Evolutionary conservation across 345 rosid species (phyloP).

Genomic region (Moricandia moricandioides): DNA sequence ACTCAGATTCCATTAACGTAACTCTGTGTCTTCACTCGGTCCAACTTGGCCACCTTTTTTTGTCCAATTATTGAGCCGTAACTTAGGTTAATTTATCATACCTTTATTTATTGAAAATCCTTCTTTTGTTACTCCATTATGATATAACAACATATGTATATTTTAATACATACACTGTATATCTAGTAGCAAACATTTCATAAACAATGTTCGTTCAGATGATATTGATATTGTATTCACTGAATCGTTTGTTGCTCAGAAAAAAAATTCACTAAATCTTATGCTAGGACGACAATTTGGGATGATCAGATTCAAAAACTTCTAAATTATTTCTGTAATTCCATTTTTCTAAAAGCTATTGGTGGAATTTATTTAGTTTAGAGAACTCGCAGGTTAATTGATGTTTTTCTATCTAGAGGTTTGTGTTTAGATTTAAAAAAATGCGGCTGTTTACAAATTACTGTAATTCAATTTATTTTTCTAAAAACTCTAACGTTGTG

Average conservation of each 20-base stretch:
- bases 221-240: background rate
- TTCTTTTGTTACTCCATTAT: background rate
- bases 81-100: background rate
- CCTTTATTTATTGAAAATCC: background rate
- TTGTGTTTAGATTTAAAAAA: background rate
- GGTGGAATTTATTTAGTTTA: background rate
- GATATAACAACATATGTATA: background rate
- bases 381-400: background rate
- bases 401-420: background rate
- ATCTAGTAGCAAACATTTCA: background rate
- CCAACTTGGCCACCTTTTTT: slow-evolving; percentile 10
- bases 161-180: background rate
- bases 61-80: background rate
- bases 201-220: slow-evolving; percentile 3
- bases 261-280: background rate
- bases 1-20: slow-evolving; percentile 6
- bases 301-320: background rate
- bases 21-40: slow-evolving; percentile 9
- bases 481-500: too few species aligned
- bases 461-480: too few species aligned
- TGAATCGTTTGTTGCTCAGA: too few species aligned
- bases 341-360: background rate
- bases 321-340: background rate
- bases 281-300: background rate
- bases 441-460: too few species aligned